phyloP scores from a whole-genome alignment of 2,329 filamentous ascomycete genomes.

The Botrytis cinerea region DNA sequence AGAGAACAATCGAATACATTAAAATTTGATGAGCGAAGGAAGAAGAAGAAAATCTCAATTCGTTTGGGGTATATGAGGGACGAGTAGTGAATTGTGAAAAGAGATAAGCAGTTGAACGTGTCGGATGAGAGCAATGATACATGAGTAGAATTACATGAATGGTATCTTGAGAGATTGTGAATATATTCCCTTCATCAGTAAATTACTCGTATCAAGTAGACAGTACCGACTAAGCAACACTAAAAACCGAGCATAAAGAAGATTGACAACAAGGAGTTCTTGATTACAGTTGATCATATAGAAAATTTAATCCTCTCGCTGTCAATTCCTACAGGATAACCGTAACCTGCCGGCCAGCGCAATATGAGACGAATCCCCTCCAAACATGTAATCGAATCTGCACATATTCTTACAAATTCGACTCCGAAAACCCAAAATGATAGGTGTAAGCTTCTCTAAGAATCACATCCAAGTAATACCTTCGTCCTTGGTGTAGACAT shows the following conservation, averaged over 20 bases:
- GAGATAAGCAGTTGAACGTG: background rate
- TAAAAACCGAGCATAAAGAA: background rate
- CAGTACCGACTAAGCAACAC: fast-evolving
- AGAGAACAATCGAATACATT: background rate
- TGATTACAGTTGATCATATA: too few relatives aligned
- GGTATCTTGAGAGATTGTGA: background rate
- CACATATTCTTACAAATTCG: too few relatives aligned
- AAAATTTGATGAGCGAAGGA: background rate
- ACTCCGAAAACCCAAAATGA: too few relatives aligned
- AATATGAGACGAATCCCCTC: too few relatives aligned
- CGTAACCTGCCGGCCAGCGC: too few relatives aligned
- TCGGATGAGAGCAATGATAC: background rate
- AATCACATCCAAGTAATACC: too few relatives aligned
- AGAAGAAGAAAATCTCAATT: background rate
- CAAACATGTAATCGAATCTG: too few relatives aligned
- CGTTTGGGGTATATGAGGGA: fast-evolving
- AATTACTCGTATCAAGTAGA: background rate
- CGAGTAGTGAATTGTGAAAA: background rate
- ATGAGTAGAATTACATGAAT: background rate
- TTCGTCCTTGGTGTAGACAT: too few relatives aligned
- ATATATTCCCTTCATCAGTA: background rate
- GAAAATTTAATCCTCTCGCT: too few relatives aligned
- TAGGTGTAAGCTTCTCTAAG: too few relatives aligned
- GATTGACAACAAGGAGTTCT: fast-evolving
- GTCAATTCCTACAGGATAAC: too few relatives aligned